These are phyloP conservation scores for Alternaria sp. DNA, from an alignment of 2,329 filamentous ascomycete species.

Conservation along the genomic window DNA sequence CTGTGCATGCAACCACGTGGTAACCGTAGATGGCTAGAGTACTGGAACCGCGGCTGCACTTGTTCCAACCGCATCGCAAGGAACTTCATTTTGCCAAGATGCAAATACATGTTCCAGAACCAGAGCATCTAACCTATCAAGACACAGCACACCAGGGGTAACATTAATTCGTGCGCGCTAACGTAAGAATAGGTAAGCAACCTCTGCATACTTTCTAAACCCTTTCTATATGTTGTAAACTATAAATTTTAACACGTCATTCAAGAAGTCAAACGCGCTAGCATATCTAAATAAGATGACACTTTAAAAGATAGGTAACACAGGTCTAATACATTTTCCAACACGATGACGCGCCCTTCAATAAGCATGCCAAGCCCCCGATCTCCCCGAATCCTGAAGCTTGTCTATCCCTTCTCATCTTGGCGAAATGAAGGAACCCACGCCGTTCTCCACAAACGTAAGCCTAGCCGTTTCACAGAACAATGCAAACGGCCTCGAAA, in stretches of 20 bases:
- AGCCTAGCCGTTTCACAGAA: slow-evolving; percentile 8
- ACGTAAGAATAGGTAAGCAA: no score
- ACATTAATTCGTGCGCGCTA: no score
- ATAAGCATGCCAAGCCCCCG: slow-evolving; percentile 6
- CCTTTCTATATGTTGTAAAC: no score
- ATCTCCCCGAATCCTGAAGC: slow-evolving; percentile 3
- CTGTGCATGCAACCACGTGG: no score
- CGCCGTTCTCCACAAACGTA: background rate
- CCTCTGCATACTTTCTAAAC: no score
- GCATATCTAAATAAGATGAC: no score
- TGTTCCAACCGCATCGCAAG: background rate
- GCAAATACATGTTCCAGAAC: background rate
- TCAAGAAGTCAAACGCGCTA: no score
- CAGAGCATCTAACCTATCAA: no score
- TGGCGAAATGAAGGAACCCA: slow-evolving; percentile 6
- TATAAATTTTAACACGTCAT: no score
- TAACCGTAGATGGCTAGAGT: background rate
- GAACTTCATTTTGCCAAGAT: background rate
- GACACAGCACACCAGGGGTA: background rate
- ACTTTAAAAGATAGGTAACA: no score
- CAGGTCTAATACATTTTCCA: background rate
- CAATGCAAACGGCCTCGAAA: slow-evolving; percentile 5
- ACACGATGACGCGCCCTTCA: background rate
- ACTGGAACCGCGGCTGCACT: background rate
- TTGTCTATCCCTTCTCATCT: slow-evolving; percentile 7